Percentiles rank a stretch among this genome's conserved stretches.
phyloP scores from a whole-genome alignment of 208 protist species.

The Crithidia brevicula region DNA sequence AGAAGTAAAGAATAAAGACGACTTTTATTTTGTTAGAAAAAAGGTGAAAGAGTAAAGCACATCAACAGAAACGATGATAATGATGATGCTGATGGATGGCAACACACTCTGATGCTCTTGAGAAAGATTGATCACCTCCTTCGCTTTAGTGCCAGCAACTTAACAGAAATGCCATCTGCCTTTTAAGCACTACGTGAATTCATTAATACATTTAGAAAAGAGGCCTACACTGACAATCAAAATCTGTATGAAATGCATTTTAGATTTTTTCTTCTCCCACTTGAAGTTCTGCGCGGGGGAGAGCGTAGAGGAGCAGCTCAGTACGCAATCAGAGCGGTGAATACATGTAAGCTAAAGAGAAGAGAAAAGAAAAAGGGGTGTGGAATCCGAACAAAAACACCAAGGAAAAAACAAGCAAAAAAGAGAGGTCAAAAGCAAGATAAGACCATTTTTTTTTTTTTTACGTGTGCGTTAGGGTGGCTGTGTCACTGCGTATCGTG shows the following conservation, averaged over 20 bases:
- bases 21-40: background rate
- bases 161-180: no score
- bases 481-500: no score
- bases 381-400: background rate
- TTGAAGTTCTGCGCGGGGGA: background rate
- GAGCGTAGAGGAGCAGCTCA: background rate
- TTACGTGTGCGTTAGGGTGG: no score
- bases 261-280: background rate
- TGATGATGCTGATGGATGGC: no score
- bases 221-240: background rate
- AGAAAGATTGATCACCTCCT: no score
- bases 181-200: no score
- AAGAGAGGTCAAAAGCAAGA: conserved; percentile 3
- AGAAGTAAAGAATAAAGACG: background rate
- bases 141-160: no score
- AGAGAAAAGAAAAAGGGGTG: background rate
- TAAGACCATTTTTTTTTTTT: background rate
- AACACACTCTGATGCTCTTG: no score
- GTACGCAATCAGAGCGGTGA: background rate
- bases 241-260: background rate
- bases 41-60: no score
- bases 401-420: conserved; percentile 11
- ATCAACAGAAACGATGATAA: no score
- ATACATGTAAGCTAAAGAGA: conserved; percentile 1
- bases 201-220: no score